Conservation (phyloP, 2,329 filamentous ascomycete genomes). For the Trichoderma cornu-damae region DNA sequence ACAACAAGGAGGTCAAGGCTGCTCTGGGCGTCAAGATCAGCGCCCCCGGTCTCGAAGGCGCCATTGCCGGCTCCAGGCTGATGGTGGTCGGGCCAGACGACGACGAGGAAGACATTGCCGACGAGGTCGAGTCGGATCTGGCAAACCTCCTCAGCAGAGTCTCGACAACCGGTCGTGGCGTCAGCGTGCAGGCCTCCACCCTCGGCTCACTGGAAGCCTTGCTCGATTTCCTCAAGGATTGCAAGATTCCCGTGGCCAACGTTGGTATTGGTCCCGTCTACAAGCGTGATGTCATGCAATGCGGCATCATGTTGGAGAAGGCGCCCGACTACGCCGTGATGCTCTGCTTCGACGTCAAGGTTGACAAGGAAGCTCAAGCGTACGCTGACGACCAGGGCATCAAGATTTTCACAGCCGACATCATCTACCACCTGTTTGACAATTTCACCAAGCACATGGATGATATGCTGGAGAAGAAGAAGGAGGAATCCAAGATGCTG, state of each 20-base stretch:
- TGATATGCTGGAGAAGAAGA: conserved; percentile 79
- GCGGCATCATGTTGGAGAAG: conserved; percentile 95
- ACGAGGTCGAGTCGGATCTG: conserved; percentile 93
- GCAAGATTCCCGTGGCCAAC: conserved; percentile 96
- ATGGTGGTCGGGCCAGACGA: conserved; percentile 92
- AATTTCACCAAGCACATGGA: conserved; percentile 94
- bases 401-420: conserved; percentile 97
- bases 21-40: conserved; percentile 98
- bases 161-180: conserved; percentile 86
- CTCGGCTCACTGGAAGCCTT: conserved; percentile 94
- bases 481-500: conserved; percentile 91
- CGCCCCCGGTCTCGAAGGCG: conserved; percentile 88
- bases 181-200: conserved; percentile 94
- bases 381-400: conserved; percentile 93
- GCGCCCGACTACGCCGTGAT: conserved; percentile 94
- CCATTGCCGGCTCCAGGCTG: conserved; percentile 91
- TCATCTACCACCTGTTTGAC: conserved; percentile 98
- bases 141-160: conserved; percentile 87
- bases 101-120: conserved; percentile 92
- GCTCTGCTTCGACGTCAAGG: conserved; percentile 99
- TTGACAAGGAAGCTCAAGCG: conserved; percentile 88
- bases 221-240: conserved; percentile 90
- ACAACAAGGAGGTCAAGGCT: conserved; percentile 99
- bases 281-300: conserved; percentile 95
- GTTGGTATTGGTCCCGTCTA: conserved; percentile 96